Conservation (phyloP, 2,329 filamentous ascomycete genomes). For the Fusarium stilboides region DNA sequence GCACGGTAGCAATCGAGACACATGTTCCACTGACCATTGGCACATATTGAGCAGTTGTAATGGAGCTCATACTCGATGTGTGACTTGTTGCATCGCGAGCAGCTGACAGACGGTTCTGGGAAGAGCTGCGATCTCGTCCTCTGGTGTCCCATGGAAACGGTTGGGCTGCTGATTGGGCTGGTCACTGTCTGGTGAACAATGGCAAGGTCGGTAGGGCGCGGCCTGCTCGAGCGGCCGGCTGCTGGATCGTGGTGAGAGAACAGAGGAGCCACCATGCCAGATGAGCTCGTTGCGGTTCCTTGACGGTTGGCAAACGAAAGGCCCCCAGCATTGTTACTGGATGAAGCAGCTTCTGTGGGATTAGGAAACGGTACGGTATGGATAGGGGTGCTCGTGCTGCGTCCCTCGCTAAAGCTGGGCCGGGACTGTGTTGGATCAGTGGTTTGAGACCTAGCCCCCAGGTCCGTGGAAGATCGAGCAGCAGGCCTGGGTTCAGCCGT, state of each 20-base stretch:
- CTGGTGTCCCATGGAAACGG: conserved; percentile 54
- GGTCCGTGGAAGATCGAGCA: conserved; percentile 76
- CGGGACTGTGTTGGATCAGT: conserved; percentile 57
- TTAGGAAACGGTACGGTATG: conserved; percentile 48
- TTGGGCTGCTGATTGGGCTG: conserved; percentile 54
- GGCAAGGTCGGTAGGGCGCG: conserved; percentile 59
- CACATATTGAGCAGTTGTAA: conserved; percentile 83
- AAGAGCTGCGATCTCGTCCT: conserved; percentile 67
- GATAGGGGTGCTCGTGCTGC: conserved; percentile 59
- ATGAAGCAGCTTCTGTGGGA: conserved; percentile 41
- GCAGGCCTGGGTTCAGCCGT: conserved; percentile 64
- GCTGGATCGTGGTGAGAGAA: conserved; percentile 42
- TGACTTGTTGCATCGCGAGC: conserved; percentile 76
- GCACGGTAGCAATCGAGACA: conserved; percentile 85
- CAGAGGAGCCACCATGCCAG: conserved; percentile 16
- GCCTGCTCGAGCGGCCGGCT: conserved; percentile 43
- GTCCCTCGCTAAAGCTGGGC: conserved; percentile 59
- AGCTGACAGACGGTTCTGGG: conserved; percentile 80
- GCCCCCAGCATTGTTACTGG: conserved; percentile 39
- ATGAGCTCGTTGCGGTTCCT: conserved; percentile 38
- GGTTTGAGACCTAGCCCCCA: conserved; percentile 63
- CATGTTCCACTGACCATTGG: conserved; percentile 80
- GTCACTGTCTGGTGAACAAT: conserved; percentile 54
- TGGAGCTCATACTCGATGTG: conserved; percentile 90
- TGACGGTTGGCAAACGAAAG: conserved; percentile 59